Evolutionary conservation across 2,329 filamentous ascomycete genomes (phyloP), one percentile per base, ranked within the genome.

Genomic region (Sclerotinia nivalis): DNA sequence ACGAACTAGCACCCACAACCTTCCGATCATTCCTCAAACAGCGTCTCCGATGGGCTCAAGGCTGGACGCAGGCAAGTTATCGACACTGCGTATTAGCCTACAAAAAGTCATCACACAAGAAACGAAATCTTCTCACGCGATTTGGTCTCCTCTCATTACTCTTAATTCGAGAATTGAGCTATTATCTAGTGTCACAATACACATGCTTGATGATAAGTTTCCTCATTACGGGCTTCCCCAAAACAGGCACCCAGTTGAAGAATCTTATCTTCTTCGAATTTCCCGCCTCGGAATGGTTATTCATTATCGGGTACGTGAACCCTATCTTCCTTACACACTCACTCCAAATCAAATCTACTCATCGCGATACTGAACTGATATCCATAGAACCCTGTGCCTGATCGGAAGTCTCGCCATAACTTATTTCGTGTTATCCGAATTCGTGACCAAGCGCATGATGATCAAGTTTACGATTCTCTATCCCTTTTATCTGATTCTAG

Each of bases 151-250:
- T 84, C 2, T 84, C 82, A 0, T 74, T 84, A 7, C 79, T 84
- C 1, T 75, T 82, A 28, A 80, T 84, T 45, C 81, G 83, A 37
- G 83, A 84, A 72, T 75, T 80, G 54, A 82, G 80, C 64, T 84
- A 84, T 72, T 84, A 84, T 68, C 79, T 84, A 20, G 82, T 84
- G 56, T 83, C 82, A 3, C 82, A 84, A 72, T 84, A 84, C 74
- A 81, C 80, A 2, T 84, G 82, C 72, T 76, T 84, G 1, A 79
- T 84, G 5, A 37, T 82, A 22, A 82, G 80, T 58, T 82, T 84
- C 72, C 70, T 84, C 71, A 82, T 84, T 71, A 79, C 78, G 25
- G 79, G 81, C 49, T 84, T 83, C 69, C 83, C 83, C 0, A 77
- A 75, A 25, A 79, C 78, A 37, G 77, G 79, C 10, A 70, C 70